Percentiles rank a stretch among this genome's conserved stretches.
Evolutionary conservation across 2,329 filamentous ascomycete species (phyloP).

Genomic region (Penicillium sp.): DNA sequence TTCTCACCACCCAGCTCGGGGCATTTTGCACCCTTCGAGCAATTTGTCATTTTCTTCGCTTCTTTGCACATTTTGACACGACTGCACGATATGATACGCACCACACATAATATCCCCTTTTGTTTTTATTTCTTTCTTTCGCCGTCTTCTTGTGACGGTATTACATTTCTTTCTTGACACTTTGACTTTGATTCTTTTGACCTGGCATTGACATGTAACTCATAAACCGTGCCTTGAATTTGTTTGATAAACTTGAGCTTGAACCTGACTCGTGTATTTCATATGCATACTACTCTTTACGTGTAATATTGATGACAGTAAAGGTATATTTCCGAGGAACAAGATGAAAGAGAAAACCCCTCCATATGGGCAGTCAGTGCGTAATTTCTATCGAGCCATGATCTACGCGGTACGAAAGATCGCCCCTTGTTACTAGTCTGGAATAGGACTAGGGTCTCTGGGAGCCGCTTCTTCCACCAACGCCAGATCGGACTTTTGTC

Average conservation of each 20-base stretch:
- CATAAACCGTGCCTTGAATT: neutral
- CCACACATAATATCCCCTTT: slow-evolving; percentile 22
- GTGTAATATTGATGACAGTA: neutral
- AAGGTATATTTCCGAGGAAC: no score
- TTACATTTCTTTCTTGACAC: slow-evolving; percentile 1
- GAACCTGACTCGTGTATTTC: neutral
- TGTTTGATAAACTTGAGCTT: slow-evolving; percentile 4
- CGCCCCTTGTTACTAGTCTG: no score
- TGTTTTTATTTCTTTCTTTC: neutral
- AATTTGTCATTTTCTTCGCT: slow-evolving; percentile 18
- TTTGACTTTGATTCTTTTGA: neutral
- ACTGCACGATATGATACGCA: slow-evolving; percentile 33
- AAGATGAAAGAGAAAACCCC: no score
- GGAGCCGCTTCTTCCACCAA: no score
- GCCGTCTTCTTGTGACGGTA: neutral
- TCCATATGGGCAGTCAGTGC: no score
- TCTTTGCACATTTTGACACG: slow-evolving; percentile 29
- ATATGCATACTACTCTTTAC: neutral
- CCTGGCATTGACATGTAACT: neutral
- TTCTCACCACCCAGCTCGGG: neutral
- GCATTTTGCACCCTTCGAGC: slow-evolving; percentile 9
- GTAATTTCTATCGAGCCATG: no score
- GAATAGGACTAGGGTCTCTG: no score
- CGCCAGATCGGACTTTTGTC: no score
- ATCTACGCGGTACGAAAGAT: no score